Base-by-base conservation (phyloP, 805 yeast species). In the Metschnikowia amazonensis region DNA sequence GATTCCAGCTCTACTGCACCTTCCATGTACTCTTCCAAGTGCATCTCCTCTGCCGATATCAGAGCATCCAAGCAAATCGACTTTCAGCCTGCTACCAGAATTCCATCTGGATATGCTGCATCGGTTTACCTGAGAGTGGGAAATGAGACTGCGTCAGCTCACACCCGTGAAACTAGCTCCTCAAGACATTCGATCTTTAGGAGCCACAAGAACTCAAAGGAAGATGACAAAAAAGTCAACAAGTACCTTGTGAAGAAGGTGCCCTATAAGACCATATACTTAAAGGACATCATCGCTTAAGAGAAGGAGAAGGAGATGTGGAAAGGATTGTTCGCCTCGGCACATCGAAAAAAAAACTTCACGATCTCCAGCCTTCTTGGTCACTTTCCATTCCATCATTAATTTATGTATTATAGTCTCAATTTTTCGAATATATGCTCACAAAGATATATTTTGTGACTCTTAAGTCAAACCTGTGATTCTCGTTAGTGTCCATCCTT, bases 181-280 rank as follows among this genome's bases (percentile, higher is more conserved):
- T 24, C 38, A 13, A 34, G 32, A 21, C 37, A 23, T 18, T 23
- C 31, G 4, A 24, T 32, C 28, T 42, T 41, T 29, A 14, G 28
- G 6, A 20, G 21, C 25, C 27, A 34, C 16, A 20, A 35, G 36
- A 38, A 18, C 37, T 29, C 34, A 17, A 48, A 28, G 21, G 18
- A 21, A 13, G 49, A 47, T 8, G 39, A 47, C 20, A 54, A 46
- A 33, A 50, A 43, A 28, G 55, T 49, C 21, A 59, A 59, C 50
- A 66, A 65, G 49, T 64, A 65, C 48, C 47, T 46, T 14, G 62
- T 66, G 24, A 55, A 53, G 33, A 49, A 55, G 33, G 55, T 50
- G 28, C 62, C 67, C 7, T 60, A 63, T 52, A 50, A 55, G 36
- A 52, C 55, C 21, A 36, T 54, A 23, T 50, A 46, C 43, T 43